A percentile compares a stretch with the other conserved stretches of the same genome.
These are phyloP conservation scores for Lolium rigidum DNA, from an alignment of 176 grass and related monocot genomes.

Conservation along the genomic window DNA sequence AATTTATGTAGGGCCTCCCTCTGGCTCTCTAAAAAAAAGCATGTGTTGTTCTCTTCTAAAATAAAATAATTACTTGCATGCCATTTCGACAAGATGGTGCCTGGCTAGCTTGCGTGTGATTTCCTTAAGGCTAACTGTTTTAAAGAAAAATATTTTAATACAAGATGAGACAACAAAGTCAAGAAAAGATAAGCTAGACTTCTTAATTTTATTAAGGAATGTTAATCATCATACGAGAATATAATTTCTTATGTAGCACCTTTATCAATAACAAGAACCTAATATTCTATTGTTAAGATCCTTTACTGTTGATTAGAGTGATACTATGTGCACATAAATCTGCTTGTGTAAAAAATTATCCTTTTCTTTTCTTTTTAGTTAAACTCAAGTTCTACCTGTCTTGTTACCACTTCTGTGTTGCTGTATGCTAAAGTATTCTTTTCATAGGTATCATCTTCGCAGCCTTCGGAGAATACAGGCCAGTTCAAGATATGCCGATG, in stretches of 20 bases:
- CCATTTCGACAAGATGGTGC: conserved; percentile 3
- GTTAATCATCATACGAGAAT: conserved; percentile 5
- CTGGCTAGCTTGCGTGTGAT: conserved; percentile 11
- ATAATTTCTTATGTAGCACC: conserved; percentile 14
- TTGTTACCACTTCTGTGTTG: not conserved
- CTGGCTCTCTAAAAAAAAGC: not conserved
- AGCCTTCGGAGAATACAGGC: conserved; percentile 58
- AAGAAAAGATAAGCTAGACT: conserved; percentile 14
- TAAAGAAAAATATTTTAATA: not conserved
- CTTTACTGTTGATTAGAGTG: conserved; percentile 12
- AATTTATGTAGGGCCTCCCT: not conserved
- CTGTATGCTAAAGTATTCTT: conserved; percentile 36
- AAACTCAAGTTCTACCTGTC: conserved; percentile 26
- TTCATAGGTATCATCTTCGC: conserved; percentile 70
- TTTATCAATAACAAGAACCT: conserved; percentile 24
- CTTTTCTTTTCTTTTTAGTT: conserved; percentile 6
- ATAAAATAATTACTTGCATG: not conserved
- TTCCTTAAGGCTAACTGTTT: conserved; percentile 1
- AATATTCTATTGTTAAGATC: conserved; percentile 17
- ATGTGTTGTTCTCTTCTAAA: not conserved
- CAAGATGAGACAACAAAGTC: conserved; percentile 4
- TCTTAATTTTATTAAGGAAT: conserved; percentile 27
- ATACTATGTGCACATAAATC: conserved; percentile 27
- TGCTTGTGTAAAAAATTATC: conserved; percentile 11
- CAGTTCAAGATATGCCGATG: conserved; percentile 76